phyloP scores from a whole-genome alignment of 768 basidiomycete species.

The Tylopilus vinaceipallidus region DNA sequence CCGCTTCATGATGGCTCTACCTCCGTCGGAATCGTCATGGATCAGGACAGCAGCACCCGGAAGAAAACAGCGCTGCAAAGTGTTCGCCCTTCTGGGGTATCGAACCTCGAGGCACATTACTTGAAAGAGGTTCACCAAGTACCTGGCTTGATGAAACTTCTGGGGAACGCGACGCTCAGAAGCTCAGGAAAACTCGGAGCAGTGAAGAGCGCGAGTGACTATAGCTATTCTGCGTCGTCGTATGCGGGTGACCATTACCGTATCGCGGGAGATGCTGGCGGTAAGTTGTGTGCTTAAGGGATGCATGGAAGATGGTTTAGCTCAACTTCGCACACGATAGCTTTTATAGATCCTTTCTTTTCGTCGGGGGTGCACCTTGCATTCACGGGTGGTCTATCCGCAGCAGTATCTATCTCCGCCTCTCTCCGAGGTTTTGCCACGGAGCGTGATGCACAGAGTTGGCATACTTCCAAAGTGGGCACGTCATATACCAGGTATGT shows the following conservation, averaged over 20 bases:
- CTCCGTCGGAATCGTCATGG: constrained; percentile 48
- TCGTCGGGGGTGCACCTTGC: constrained; percentile 9
- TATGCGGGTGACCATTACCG: constrained; percentile 38
- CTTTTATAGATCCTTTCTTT: constrained; percentile 13
- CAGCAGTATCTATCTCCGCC: constrained; percentile 5
- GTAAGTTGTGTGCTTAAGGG: background rate
- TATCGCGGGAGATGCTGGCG: constrained; percentile 31
- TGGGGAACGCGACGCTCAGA: constrained; percentile 1
- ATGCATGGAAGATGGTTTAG: background rate
- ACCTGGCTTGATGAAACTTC: background rate
- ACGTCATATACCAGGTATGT: constrained; percentile 6
- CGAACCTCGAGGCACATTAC: background rate
- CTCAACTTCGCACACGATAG: background rate
- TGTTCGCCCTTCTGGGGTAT: background rate
- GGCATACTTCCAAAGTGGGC: constrained; percentile 11
- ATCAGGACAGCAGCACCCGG: constrained; percentile 31
- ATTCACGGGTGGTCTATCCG: constrained; percentile 6
- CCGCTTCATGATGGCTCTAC: constrained; percentile 35
- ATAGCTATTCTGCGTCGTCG: constrained; percentile 51
- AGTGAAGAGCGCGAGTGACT: constrained; percentile 45
- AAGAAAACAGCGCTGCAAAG: constrained; percentile 17
- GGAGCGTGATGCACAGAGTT: constrained; percentile 4
- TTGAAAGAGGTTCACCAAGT: background rate
- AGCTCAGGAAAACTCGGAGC: constrained; percentile 1
- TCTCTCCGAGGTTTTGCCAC: constrained; percentile 3